Conservation (phyloP, 768 basidiomycete genomes). For the Mycena kentingensis region DNA sequence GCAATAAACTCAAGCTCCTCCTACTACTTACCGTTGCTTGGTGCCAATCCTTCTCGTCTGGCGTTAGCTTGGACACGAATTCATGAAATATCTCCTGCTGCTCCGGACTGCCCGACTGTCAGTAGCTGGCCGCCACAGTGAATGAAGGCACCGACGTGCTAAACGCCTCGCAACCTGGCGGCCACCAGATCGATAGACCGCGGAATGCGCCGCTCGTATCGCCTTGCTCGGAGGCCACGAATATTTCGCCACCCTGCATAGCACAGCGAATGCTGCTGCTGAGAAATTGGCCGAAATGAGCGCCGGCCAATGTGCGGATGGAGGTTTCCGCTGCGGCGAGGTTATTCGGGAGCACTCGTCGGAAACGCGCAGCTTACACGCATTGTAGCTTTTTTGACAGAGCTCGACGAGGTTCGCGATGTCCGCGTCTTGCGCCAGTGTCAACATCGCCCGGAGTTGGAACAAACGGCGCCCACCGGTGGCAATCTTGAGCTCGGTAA, state of each 20-base stretch:
- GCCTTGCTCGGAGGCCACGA: conserved; percentile 18
- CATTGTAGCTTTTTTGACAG: conserved; percentile 12
- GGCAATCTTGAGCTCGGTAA: conserved; percentile 9
- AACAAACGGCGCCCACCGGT: conserved; percentile 5
- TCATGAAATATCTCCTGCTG: conserved; percentile 4
- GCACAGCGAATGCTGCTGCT: conserved; percentile 17
- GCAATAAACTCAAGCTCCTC: not conserved
- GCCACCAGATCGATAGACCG: conserved; percentile 21
- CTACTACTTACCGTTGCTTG: conserved; percentile 13
- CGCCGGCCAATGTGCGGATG: conserved; percentile 12
- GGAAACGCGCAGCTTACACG: not conserved
- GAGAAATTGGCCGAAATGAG: conserved; percentile 13
- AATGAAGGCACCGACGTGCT: conserved; percentile 17
- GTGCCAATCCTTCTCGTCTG: conserved; percentile 17
- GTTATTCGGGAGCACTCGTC: not conserved
- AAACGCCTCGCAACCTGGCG: conserved; percentile 21
- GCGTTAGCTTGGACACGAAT: conserved; percentile 11
- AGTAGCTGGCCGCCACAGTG: not conserved
- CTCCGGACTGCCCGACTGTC: conserved; percentile 2
- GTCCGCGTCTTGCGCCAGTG: conserved; percentile 1
- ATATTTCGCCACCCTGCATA: conserved; percentile 9
- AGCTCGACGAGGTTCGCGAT: conserved; percentile 18
- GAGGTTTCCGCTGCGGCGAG: conserved; percentile 9
- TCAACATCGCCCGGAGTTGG: not conserved
- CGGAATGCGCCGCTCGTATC: conserved; percentile 11